Evolutionary conservation across 768 basidiomycete genomes (phyloP).

Genomic region (Suillus sp.): DNA sequence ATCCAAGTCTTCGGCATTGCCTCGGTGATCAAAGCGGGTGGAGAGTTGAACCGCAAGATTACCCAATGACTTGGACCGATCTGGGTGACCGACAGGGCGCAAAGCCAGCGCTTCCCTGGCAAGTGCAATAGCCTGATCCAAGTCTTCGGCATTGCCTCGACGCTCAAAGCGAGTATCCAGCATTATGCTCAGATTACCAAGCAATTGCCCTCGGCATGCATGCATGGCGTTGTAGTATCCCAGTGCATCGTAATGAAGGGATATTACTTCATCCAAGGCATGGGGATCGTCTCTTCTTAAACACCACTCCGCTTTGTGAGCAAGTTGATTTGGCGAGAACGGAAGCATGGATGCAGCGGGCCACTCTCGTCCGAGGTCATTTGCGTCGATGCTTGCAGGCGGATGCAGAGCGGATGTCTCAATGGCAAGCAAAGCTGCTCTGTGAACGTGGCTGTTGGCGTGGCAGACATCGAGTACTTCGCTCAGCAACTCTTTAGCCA

Average conservation of each 20-base stretch:
- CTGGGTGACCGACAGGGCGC: not conserved
- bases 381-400: not conserved
- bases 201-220: not conserved
- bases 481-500: not conserved
- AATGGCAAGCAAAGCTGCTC: not conserved
- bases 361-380: not conserved
- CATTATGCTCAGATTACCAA: not conserved
- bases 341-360: not conserved
- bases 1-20: not conserved
- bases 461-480: not conserved
- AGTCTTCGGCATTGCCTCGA: not conserved
- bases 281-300: not conserved
- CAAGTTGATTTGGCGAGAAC: not conserved
- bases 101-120: not conserved
- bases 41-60: not conserved
- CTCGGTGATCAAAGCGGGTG: not conserved
- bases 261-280: not conserved
- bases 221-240: not conserved
- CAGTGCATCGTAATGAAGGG: not conserved
- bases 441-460: not conserved
- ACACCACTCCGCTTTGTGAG: not conserved
- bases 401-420: not conserved
- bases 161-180: accelerated
- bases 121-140: not conserved
- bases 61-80: not conserved